These are phyloP conservation scores for Russula compacta DNA, from an alignment of 768 basidiomycete species.

Conservation along the genomic window DNA sequence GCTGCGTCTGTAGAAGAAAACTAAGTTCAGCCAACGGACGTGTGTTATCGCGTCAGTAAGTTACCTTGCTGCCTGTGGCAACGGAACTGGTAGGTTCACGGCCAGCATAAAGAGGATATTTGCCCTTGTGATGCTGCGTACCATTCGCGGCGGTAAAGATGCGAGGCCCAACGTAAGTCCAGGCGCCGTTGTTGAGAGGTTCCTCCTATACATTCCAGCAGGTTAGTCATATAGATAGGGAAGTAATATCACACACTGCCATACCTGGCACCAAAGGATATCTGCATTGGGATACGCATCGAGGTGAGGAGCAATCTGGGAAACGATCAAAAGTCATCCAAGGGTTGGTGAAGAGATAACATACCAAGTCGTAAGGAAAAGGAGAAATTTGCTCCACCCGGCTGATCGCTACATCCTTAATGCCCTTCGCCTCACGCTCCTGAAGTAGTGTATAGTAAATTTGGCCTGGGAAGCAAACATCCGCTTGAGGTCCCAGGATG, in stretches of 20 bases:
- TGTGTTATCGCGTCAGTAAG: slow-evolving; percentile 15
- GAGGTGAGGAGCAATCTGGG: slow-evolving; percentile 80
- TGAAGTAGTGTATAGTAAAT: slow-evolving; percentile 86
- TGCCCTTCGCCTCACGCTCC: slow-evolving; percentile 84
- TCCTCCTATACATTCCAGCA: slow-evolving; percentile 51
- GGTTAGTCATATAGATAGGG: not conserved
- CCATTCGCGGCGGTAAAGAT: slow-evolving; percentile 88
- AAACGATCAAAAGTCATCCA: slow-evolving; percentile 4
- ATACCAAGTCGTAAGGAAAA: slow-evolving; percentile 90
- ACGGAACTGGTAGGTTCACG: slow-evolving; percentile 88
- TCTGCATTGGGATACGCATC: slow-evolving; percentile 96
- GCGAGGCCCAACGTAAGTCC: slow-evolving; percentile 92
- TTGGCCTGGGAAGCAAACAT: slow-evolving; percentile 48
- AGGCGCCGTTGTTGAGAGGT: slow-evolving; percentile 94
- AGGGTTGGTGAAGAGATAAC: slow-evolving; percentile 22
- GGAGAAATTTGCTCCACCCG: slow-evolving; percentile 93
- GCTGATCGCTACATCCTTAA: slow-evolving; percentile 91
- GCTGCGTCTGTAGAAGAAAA: slow-evolving; percentile 42
- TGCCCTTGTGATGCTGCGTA: slow-evolving; percentile 84
- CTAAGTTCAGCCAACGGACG: not conserved
- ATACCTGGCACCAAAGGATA: slow-evolving; percentile 83
- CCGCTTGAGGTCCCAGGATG: not conserved
- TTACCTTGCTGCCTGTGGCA: slow-evolving; percentile 84
- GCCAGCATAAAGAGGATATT: slow-evolving; percentile 88
- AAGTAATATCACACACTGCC: slow-evolving; percentile 5